A percentile compares a stretch with the other conserved stretches of the same genome.
Evolutionary conservation across 345 rosid genomes (phyloP).

Genomic region (Aegle marmelos): DNA sequence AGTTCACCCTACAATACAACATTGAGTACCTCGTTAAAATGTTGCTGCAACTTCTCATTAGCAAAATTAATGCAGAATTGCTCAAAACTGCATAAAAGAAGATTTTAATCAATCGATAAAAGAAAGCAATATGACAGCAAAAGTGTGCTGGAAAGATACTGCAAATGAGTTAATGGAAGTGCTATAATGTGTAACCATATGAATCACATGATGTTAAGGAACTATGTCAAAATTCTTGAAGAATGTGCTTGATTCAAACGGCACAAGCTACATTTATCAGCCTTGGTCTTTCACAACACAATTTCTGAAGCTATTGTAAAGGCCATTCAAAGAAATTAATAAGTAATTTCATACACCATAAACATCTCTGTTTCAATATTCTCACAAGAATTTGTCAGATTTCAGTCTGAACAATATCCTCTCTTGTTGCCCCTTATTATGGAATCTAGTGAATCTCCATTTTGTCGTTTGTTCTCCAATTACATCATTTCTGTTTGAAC

Average conservation of each 20-base stretch:
- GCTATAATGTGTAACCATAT: background rate
- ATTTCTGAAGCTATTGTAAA: background rate
- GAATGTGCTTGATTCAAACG: background rate
- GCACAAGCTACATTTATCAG: background rate
- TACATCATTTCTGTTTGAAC: background rate
- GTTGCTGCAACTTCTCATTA: conserved; percentile 98
- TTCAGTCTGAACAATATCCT: background rate
- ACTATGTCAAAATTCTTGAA: background rate
- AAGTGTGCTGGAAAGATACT: background rate
- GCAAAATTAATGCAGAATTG: conserved; percentile 99
- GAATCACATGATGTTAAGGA: background rate
- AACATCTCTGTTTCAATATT: background rate
- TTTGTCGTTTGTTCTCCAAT: background rate
- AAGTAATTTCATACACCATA: background rate
- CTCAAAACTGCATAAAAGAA: conserved; percentile 69
- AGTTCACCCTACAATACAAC: conserved; percentile 8
- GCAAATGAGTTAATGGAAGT: background rate
- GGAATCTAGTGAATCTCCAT: background rate
- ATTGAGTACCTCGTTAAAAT: conserved; percentile 87
- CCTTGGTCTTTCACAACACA: background rate
- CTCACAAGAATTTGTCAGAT: background rate
- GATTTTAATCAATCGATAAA: conserved; percentile 4
- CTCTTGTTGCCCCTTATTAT: background rate
- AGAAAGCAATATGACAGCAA: background rate
- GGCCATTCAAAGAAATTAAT: background rate